These are phyloP conservation scores for Asparagopsis taxiformis DNA, from an alignment of 31 red algal genomes.

Conservation along the genomic window DNA sequence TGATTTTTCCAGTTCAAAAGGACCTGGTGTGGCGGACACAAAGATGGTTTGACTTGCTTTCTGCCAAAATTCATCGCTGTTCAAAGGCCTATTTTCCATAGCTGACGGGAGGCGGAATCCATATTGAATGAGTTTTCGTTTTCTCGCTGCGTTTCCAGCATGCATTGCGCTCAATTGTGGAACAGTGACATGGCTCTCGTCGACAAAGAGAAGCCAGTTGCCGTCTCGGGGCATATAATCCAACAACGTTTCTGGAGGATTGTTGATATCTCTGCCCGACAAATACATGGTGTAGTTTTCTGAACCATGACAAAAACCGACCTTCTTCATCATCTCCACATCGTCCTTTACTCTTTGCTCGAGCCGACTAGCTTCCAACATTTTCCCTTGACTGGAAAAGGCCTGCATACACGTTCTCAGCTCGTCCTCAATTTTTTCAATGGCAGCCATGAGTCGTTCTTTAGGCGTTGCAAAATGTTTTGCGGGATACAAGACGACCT, in stretches of 20 bases:
- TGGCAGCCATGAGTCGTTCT: constrained; percentile 51
- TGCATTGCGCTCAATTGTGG: constrained; percentile 87
- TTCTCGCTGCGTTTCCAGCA: constrained; percentile 72
- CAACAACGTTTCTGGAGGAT: constrained; percentile 76
- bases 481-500: constrained; percentile 75
- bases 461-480: constrained; percentile 83
- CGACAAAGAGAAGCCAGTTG: constrained; percentile 79
- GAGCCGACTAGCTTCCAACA: constrained; percentile 61
- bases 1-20: constrained; percentile 57
- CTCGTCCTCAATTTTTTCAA: constrained; percentile 68
- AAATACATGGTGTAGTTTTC: constrained; percentile 90
- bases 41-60: constrained; percentile 72
- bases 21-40: constrained; percentile 85
- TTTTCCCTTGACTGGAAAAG: constrained; percentile 49
- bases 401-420: not conserved
- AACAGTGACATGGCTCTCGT: constrained; percentile 92
- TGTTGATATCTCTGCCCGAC: constrained; percentile 11
- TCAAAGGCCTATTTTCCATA: constrained; percentile 85
- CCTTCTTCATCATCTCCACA: constrained; percentile 76
- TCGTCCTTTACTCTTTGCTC: constrained; percentile 54
- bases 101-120: constrained; percentile 91
- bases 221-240: constrained; percentile 71
- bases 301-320: constrained; percentile 83
- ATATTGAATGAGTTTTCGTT: constrained; percentile 71
- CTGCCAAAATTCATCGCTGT: constrained; percentile 70